These are phyloP conservation scores for Pythium phragmiticola DNA, from an alignment of 352 stramenopile genomes.

Conservation along the genomic window DNA sequence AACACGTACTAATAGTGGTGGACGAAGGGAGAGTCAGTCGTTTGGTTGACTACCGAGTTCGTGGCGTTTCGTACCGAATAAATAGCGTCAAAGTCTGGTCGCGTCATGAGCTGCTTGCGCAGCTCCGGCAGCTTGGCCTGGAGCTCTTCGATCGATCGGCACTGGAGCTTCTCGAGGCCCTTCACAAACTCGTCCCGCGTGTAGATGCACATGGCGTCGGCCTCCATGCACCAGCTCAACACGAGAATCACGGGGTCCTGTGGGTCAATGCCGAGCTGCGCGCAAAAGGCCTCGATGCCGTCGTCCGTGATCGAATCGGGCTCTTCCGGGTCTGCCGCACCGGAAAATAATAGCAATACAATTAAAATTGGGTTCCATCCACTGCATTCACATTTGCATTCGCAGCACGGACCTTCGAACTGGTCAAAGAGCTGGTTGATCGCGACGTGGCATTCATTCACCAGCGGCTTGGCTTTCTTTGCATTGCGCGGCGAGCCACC, in stretches of 20 bases:
- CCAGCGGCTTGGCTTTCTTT: slow-evolving; percentile 58
- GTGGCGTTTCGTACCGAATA: slow-evolving; percentile 60
- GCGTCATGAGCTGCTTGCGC: slow-evolving; percentile 45
- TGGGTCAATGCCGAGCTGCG: slow-evolving; percentile 63
- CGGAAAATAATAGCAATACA: slow-evolving; percentile 1
- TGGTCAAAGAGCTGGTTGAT: slow-evolving; percentile 61
- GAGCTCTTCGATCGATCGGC: slow-evolving; percentile 54
- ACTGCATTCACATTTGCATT: not conserved
- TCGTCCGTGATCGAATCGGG: slow-evolving; percentile 73
- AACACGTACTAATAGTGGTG: slow-evolving; percentile 67
- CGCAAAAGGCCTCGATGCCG: slow-evolving; percentile 73
- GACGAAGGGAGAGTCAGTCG: not conserved
- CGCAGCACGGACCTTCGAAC: slow-evolving; percentile 49
- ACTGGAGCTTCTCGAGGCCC: slow-evolving; percentile 72
- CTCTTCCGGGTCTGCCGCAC: slow-evolving; percentile 53
- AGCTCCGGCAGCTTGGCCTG: slow-evolving; percentile 49
- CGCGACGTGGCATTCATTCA: slow-evolving; percentile 32
- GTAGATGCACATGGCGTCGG: slow-evolving; percentile 76
- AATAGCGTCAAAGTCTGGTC: slow-evolving; percentile 65
- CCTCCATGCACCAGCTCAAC: slow-evolving; percentile 79
- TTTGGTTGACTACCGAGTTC: not conserved
- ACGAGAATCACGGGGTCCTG: slow-evolving; percentile 82
- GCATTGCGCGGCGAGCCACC: slow-evolving; percentile 21
- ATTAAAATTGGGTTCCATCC: not conserved
- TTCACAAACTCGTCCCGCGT: slow-evolving; percentile 68